A percentile compares a stretch with the other conserved stretches of the same genome.
phyloP scores from a whole-genome alignment of 768 basidiomycete species.

The Tricholoma sp. region DNA sequence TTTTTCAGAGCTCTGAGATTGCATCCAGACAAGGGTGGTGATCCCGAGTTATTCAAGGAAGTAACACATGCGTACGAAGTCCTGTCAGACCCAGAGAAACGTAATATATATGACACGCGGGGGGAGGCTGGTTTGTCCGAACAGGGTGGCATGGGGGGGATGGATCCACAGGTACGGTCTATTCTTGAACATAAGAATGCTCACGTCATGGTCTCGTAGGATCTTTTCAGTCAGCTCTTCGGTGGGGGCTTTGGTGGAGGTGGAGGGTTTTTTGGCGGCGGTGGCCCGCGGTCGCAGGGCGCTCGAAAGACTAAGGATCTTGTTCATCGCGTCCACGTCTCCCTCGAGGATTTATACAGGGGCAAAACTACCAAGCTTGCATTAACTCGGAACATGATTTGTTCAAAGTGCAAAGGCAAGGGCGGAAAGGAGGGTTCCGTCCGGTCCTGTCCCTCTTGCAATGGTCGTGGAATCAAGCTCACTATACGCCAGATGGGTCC shows the following conservation, averaged over 20 bases:
- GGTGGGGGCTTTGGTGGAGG: slow-evolving; percentile 72
- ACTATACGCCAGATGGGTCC: slow-evolving; percentile 97
- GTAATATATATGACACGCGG: slow-evolving; percentile 78
- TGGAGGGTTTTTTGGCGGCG: slow-evolving; percentile 70
- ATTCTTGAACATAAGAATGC: neutral
- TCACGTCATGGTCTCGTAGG: slow-evolving; percentile 36
- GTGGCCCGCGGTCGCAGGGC: slow-evolving; percentile 54
- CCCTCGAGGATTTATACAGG: slow-evolving; percentile 98
- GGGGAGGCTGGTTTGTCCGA: slow-evolving; percentile 91
- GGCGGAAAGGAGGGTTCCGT: slow-evolving; percentile 98
- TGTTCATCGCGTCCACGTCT: slow-evolving; percentile 91
- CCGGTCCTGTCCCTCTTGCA: slow-evolving; percentile 68
- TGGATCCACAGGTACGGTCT: slow-evolving; percentile 84
- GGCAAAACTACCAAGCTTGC: slow-evolving; percentile 99
- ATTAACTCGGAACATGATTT: slow-evolving; percentile 91
- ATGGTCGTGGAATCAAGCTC: slow-evolving; percentile 86
- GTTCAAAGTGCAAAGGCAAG: slow-evolving; percentile 89
- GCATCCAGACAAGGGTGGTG: slow-evolving; percentile 94
- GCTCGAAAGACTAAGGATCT: slow-evolving; percentile 97
- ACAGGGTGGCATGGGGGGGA: slow-evolving; percentile 86
- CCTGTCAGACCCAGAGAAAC: slow-evolving; percentile 81
- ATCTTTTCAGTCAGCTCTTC: slow-evolving; percentile 95
- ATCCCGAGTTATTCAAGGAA: slow-evolving; percentile 96
- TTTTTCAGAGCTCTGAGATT: slow-evolving; percentile 66
- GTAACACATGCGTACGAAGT: slow-evolving; percentile 95